Conservation (phyloP, 345 rosid genomes). For the Eucalyptus leucophloia region DNA sequence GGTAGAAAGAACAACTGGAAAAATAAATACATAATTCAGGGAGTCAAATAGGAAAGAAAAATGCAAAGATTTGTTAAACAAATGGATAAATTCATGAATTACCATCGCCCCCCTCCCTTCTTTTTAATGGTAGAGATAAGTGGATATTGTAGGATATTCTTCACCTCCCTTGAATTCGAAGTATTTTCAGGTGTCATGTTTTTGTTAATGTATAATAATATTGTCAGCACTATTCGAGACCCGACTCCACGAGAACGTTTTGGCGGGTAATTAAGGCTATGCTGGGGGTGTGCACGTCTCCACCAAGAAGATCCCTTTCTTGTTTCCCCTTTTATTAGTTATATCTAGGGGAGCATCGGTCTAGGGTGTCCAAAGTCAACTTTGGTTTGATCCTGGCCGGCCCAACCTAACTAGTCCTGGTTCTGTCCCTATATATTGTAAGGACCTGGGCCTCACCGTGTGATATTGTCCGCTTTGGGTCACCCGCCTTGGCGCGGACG, state of each 20-base stretch:
- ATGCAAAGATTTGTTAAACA: not conserved
- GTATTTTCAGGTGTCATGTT: not conserved
- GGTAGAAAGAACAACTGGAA: not conserved
- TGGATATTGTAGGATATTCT: not conserved
- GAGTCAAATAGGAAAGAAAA: not conserved
- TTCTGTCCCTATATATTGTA: fast-evolving
- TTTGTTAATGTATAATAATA: not conserved
- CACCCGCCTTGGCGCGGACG: too few relatives aligned
- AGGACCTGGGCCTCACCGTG: too few relatives aligned
- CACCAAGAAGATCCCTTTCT: not conserved
- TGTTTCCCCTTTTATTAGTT: not conserved
- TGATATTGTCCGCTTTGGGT: too few relatives aligned
- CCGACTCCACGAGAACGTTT: not conserved
- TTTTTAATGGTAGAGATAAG: not conserved
- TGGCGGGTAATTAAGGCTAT: not conserved
- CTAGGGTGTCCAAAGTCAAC: too few relatives aligned
- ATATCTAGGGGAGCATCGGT: too few relatives aligned
- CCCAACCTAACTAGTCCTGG: too few relatives aligned
- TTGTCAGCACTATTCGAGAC: not conserved
- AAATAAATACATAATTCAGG: not conserved
- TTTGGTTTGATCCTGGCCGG: too few relatives aligned
- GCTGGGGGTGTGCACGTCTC: not conserved
- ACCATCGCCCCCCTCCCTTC: not conserved
- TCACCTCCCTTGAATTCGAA: not conserved
- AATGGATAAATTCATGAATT: not conserved